A percentile compares a stretch with the other conserved stretches of the same genome.
These are phyloP conservation scores for Candida tunisiensis DNA, from an alignment of 1,139 yeast species.

Conservation along the genomic window DNA sequence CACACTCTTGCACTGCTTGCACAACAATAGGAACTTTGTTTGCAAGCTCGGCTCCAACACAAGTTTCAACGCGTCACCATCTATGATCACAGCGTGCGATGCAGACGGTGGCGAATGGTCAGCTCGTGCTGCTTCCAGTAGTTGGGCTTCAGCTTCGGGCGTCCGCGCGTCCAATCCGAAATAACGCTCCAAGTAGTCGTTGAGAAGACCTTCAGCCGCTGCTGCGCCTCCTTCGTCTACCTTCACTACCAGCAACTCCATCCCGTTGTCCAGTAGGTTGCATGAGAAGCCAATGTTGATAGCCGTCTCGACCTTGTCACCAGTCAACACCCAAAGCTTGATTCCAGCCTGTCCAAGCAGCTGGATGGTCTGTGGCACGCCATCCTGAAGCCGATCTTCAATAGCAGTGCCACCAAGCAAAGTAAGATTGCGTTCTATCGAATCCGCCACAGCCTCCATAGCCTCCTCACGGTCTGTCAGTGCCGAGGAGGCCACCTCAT, in stretches of 20 bases:
- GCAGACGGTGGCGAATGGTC: constrained; percentile 71
- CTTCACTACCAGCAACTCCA: constrained; percentile 66
- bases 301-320: constrained; percentile 96
- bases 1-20: constrained; percentile 90
- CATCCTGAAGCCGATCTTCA: constrained; percentile 89
- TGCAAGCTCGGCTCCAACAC: constrained; percentile 46
- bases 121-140: constrained; percentile 40
- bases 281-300: constrained; percentile 96
- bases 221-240: constrained; percentile 25
- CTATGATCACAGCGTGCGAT: constrained; percentile 69
- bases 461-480: constrained; percentile 60
- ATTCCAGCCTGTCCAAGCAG: constrained; percentile 80
- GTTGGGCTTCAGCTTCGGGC: too few relatives aligned
- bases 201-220: constrained; percentile 39
- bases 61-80: constrained; percentile 77
- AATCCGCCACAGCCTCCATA: constrained; percentile 65
- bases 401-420: constrained; percentile 94
- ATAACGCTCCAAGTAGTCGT: constrained; percentile 40
- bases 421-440: constrained; percentile 54
- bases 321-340: constrained; percentile 92
- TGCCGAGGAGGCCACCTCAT: constrained; percentile 58
- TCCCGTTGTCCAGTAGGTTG: constrained; percentile 68
- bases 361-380: constrained; percentile 90
- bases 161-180: constrained; percentile 49
- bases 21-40: constrained; percentile 61